Conservation (phyloP, 306 rosid species). For the Gastrolobium bilobum region DNA sequence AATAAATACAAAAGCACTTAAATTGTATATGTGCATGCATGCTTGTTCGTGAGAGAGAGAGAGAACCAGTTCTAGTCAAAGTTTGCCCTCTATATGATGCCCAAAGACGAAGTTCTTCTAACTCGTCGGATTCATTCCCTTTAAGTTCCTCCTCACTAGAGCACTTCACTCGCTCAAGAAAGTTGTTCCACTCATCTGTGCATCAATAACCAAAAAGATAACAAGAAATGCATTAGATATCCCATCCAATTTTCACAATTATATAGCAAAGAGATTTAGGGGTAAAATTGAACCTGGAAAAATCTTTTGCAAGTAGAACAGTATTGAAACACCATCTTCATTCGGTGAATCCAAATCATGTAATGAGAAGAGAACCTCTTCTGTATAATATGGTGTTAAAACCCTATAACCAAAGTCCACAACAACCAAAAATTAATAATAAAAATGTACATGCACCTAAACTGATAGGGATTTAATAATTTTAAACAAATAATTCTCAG, state of each 20-base stretch:
- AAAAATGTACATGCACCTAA: conserved; percentile 10
- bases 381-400: conserved; percentile 93
- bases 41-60: background rate
- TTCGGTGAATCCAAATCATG: conserved; percentile 73
- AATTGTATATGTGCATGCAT: background rate
- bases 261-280: conserved; percentile 6
- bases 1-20: conserved; percentile 3
- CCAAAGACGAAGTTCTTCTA: conserved; percentile 93
- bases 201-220: conserved; percentile 35
- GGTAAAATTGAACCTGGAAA: conserved; percentile 73
- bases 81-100: conserved; percentile 99
- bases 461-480: background rate
- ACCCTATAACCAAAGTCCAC: conserved; percentile 66
- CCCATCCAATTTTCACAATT: conserved; percentile 22
- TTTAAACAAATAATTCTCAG: background rate
- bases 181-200: conserved; percentile 96
- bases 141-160: conserved; percentile 74
- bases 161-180: conserved; percentile 75
- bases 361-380: conserved; percentile 94
- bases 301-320: conserved; percentile 95
- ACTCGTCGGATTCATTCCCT: conserved; percentile 67
- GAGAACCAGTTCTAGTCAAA: conserved; percentile 87
- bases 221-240: conserved; percentile 34
- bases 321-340: conserved; percentile 97
- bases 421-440: conserved; percentile 5